Base-by-base conservation (phyloP, 176 grass and related monocot genomes). In the Avena sativa region DNA sequence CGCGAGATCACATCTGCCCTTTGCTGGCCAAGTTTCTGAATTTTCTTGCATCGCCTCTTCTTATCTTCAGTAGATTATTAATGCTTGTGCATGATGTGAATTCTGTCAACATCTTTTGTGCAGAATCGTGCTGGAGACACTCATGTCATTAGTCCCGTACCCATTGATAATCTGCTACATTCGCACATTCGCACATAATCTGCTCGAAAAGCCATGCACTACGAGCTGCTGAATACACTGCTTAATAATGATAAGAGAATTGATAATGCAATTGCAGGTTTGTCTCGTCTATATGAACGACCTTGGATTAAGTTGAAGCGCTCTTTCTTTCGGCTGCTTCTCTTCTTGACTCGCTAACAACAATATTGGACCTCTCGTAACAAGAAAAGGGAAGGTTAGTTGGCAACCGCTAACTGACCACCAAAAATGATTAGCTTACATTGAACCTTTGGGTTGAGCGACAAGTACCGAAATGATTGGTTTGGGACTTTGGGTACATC, bases 391-490 rank as follows among this genome's bases (percentile, higher is more conserved):
- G 28, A 2, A 20, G 59, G 16, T 67, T 11, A 82, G 52, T 61
- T 63, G 43, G 25, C 36, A 84, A 63, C 66, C 75, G 57, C 81
- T 75, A 80, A 84, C 68, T 56, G 68, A 80, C 71, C 49, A 50
- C 60, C 57, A 61, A 21, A 21, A 20, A 84, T 67, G 34, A 75
- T 91, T 65, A 80, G 61, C 63, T 86, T 71, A 55, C 43, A 67
- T n/a, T 49, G 17, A 51, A 90, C 71, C 64, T 67, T 67, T 71
- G 52, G 20, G 72, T 86, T 46, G 71, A 82, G 78, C 48, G 9
- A 81, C 12, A 76, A 64, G 12, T 6, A 12, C 38, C 44, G 23
- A 20, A 79, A 87, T 87, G 36, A 87, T 87, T 83, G 47, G n/a
- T n/a, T n/a, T n/a, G n/a, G n/a, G n/a, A n/a, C n/a, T n/a, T 79